A percentile compares a stretch with the other conserved stretches of the same genome.
Evolutionary conservation across 352 stramenopile species (phyloP).

Genomic region (Achlya hypogyna): DNA sequence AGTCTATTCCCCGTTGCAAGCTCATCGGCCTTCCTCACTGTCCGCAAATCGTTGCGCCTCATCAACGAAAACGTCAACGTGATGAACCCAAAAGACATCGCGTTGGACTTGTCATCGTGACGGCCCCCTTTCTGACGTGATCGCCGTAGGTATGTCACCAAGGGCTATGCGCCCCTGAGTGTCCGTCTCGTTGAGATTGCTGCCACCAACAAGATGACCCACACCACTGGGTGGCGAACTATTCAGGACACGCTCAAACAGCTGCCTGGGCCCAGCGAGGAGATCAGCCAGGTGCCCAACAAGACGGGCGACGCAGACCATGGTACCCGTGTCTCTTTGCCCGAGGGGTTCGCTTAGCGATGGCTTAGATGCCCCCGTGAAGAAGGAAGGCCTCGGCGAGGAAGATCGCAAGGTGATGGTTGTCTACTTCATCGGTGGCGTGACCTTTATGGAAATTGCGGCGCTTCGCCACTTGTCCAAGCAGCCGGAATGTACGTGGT

Average conservation of each 20-base stretch:
- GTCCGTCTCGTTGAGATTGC: conserved; percentile 89
- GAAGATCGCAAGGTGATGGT: conserved; percentile 90
- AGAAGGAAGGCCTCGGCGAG: conserved; percentile 61
- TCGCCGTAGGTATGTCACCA: conserved; percentile 15
- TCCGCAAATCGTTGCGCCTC: conserved; percentile 87
- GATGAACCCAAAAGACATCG: conserved; percentile 89
- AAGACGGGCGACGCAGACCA: conserved; percentile 27
- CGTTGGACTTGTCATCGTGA: conserved; percentile 64
- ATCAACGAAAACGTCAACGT: conserved; percentile 94
- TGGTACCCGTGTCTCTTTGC: not conserved
- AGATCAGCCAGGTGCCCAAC: conserved; percentile 48
- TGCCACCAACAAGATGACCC: conserved; percentile 41
- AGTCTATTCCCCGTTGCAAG: conserved; percentile 65
- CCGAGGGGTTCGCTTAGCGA: not conserved
- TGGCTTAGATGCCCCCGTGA: conserved; percentile 21
- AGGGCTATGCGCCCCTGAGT: conserved; percentile 90
- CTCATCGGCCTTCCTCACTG: conserved; percentile 69
- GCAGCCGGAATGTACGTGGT: conserved; percentile 82
- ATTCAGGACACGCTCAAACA: conserved; percentile 79
- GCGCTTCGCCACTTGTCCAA: conserved; percentile 91
- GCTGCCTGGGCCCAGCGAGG: conserved; percentile 63
- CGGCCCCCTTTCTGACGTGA: not conserved
- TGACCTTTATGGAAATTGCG: conserved; percentile 96
- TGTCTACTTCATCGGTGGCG: conserved; percentile 93
- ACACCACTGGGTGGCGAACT: conserved; percentile 46